phyloP scores from a whole-genome alignment of 192 early-diverging fungal species.

The Podila epicladia region DNA sequence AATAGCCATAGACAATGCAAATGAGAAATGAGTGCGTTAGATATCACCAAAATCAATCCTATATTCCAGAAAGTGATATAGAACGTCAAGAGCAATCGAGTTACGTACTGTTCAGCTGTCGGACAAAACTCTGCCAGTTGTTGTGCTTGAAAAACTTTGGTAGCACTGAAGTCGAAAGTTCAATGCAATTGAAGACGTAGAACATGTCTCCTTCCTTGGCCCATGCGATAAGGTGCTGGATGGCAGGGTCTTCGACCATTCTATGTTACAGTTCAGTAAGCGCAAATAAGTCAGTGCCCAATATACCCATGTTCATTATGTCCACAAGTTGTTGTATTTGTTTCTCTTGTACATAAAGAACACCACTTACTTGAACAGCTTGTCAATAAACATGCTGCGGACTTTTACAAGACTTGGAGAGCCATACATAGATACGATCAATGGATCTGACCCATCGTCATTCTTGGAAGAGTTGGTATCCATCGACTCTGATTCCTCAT shows the following conservation, averaged over 20 bases:
- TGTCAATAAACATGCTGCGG: slow-evolving; percentile 52
- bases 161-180: slow-evolving; percentile 79
- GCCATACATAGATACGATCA: slow-evolving; percentile 48
- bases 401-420: slow-evolving; percentile 46
- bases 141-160: slow-evolving; percentile 93
- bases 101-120: slow-evolving; percentile 81
- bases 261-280: slow-evolving; percentile 33
- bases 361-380: slow-evolving; percentile 41
- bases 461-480: slow-evolving; percentile 45
- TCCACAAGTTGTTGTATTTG: no score
- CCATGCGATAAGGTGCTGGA: slow-evolving; percentile 77
- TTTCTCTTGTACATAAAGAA: no score
- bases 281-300: not conserved
- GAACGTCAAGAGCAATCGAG: not conserved
- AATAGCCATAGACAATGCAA: not conserved
- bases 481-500: slow-evolving; percentile 27
- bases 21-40: not conserved
- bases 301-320: no score
- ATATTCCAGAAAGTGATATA: not conserved
- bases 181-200: slow-evolving; percentile 86
- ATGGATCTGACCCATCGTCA: slow-evolving; percentile 31
- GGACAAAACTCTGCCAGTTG: slow-evolving; percentile 92
- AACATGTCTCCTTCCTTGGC: slow-evolving; percentile 86
- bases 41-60: not conserved
- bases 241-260: slow-evolving; percentile 78